A percentile compares a stretch with the other conserved stretches of the same genome.
Evolutionary conservation across 1,284 basidiomycete species (phyloP).

Genomic region (Trichosporon sp.): DNA sequence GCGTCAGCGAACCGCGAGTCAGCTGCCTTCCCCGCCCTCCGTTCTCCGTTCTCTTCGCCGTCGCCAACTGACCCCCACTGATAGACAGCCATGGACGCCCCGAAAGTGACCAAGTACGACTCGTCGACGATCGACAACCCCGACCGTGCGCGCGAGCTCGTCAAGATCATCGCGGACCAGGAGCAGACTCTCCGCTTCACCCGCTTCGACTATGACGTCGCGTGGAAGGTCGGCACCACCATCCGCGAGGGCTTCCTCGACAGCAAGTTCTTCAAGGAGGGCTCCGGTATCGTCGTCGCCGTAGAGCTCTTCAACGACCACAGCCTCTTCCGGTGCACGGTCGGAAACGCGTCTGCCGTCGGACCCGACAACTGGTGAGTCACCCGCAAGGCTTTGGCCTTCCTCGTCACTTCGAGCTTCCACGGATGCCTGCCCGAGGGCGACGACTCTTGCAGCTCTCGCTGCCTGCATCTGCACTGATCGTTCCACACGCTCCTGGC

Average conservation of each 20-base stretch:
- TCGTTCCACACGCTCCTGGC: background rate
- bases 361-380: conserved; percentile 42
- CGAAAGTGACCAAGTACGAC: background rate
- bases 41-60: background rate
- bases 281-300: conserved; percentile 38
- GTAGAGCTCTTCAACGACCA: conserved; percentile 43
- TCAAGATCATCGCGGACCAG: conserved; percentile 20
- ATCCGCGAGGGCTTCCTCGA: conserved; percentile 30
- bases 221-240: conserved; percentile 31
- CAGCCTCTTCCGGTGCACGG: conserved; percentile 38
- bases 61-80: background rate
- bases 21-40: background rate
- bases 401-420: background rate
- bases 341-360: conserved; percentile 35
- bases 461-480: background rate
- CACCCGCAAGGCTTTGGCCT: background rate
- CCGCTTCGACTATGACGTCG: conserved; percentile 28
- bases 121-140: background rate
- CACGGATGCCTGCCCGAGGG: too few species aligned
- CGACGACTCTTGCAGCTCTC: too few species aligned
- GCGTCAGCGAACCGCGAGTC: background rate
- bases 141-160: background rate
- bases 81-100: background rate
- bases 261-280: conserved; percentile 10
- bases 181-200: conserved; percentile 24